Base-by-base conservation (phyloP, 345 rosid species). In the Punica granatum region DNA sequence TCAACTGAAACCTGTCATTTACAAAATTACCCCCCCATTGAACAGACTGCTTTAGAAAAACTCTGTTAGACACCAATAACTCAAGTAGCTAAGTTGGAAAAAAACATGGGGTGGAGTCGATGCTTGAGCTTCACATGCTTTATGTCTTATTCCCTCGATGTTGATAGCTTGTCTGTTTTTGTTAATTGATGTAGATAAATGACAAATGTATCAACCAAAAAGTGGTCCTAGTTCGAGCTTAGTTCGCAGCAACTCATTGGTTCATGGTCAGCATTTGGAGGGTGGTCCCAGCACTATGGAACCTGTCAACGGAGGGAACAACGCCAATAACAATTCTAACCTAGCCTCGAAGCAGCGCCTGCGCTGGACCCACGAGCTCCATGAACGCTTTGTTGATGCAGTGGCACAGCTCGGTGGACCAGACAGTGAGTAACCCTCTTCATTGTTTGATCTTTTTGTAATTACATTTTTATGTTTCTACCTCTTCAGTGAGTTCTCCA, bases 381-480 rank as follows among this genome's bases (percentile, higher is more conserved):
- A 94, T 67, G 99, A 94, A 53, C 99, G 97, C 69, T 94, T 94
- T 78, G 99, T 94, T 66, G 95, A 90, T 85, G 92, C 97, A 21
- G 99, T 94, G 15, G 91, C 97, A 58, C 99, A 94, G 80, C 97
- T 94, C 72, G 99, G 99, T 64, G 99, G 99, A 73, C 97, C 97
- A 65, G 99, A 94, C 78, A 78, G 97, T 94, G 77, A 86, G 97
- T 93, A 68, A 68, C 65, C 54, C 15, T 46, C 33, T 39, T 49
- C 54, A 37, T 19, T 59, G 18, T 31, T 51, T 54, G 3, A 10
- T 59, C 63, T n/a, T 63, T 56, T 25, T 35, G 9, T 34, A 61
- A 25, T 14, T 35, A 33, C n/a, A 30, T 15, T 35, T 26, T 44
- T 30, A 13, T 15, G 36, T 35, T 59, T 51, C 28, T 51, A 8